Conservation (phyloP, 2,329 filamentous ascomycete genomes). For the Cercospora zeina region DNA sequence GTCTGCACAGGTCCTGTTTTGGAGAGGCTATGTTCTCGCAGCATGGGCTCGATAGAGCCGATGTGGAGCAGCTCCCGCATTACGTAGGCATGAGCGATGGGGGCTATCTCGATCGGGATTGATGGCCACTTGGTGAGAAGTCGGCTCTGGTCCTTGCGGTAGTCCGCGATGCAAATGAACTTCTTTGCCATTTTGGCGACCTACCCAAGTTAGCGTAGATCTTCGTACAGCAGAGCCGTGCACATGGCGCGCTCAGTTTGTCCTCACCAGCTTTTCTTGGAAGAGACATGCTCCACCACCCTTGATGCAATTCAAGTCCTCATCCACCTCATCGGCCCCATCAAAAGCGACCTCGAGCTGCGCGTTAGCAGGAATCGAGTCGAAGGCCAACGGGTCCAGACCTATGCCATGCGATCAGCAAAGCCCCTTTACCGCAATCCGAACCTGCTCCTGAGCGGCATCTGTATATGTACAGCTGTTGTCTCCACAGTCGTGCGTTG, state of each 20-base stretch:
- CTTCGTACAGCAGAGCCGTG: constrained; percentile 67
- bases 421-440: background rate
- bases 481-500: background rate
- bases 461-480: background rate
- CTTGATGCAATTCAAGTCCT: constrained; percentile 94
- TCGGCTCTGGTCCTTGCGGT: constrained; percentile 79
- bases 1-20: constrained; percentile 84
- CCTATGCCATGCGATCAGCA: constrained; percentile 38
- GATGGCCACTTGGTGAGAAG: constrained; percentile 75
- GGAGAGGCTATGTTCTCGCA: constrained; percentile 70
- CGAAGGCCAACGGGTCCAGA: constrained; percentile 73
- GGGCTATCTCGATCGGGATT: constrained; percentile 92
- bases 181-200: constrained; percentile 31
- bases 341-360: constrained; percentile 90
- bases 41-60: constrained; percentile 68
- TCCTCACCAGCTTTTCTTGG: constrained; percentile 76
- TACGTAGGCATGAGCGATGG: constrained; percentile 76
- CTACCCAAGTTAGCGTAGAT: background rate
- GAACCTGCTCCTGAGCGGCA: background rate
- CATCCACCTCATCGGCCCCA: constrained; percentile 94
- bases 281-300: constrained; percentile 96
- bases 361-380: constrained; percentile 65
- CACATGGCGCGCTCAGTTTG: constrained; percentile 27
- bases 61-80: constrained; percentile 69
- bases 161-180: constrained; percentile 59